Evolutionary conservation across 768 basidiomycete species (phyloP).

Genomic region (Boletus sp.): DNA sequence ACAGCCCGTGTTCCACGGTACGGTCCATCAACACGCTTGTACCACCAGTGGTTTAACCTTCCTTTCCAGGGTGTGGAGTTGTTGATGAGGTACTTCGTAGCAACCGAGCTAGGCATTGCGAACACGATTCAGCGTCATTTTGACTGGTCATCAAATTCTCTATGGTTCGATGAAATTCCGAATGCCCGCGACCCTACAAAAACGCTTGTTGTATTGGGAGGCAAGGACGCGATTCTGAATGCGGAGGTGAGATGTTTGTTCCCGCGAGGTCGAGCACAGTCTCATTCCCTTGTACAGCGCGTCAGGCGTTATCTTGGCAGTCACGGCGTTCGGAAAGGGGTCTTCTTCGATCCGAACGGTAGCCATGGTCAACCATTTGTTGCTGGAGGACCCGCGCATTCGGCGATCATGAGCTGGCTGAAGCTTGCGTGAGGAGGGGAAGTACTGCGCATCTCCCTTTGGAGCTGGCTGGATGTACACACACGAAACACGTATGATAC

Average conservation of each 20-base stretch:
- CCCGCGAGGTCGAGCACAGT: neutral
- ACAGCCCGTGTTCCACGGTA: conserved; percentile 63
- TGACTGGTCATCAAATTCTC: conserved; percentile 81
- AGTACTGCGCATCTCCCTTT: neutral
- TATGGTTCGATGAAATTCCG: conserved; percentile 90
- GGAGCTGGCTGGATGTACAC: conserved; percentile 5
- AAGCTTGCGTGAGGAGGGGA: conserved; percentile 17
- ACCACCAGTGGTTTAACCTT: conserved; percentile 4
- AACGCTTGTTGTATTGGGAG: conserved; percentile 77
- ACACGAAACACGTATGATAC: neutral
- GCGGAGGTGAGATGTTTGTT: conserved; percentile 47
- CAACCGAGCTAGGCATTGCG: conserved; percentile 82
- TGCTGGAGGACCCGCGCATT: conserved; percentile 48
- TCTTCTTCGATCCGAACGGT: conserved; percentile 61
- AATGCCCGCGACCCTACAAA: conserved; percentile 64
- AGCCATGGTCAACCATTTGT: conserved; percentile 62
- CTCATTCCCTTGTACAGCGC: conserved; percentile 41
- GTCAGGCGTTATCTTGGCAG: conserved; percentile 70
- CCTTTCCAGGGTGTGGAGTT: conserved; percentile 64
- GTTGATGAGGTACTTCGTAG: conserved; percentile 84
- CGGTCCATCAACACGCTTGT: conserved; percentile 9
- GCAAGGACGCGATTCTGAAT: conserved; percentile 75
- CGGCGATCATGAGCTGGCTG: conserved; percentile 64
- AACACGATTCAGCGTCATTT: conserved; percentile 82
- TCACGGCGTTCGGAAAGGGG: conserved; percentile 66